Evolutionary conservation across 73 alveolate species (phyloP).

Genomic region (Paramecium biaurelia): DNA sequence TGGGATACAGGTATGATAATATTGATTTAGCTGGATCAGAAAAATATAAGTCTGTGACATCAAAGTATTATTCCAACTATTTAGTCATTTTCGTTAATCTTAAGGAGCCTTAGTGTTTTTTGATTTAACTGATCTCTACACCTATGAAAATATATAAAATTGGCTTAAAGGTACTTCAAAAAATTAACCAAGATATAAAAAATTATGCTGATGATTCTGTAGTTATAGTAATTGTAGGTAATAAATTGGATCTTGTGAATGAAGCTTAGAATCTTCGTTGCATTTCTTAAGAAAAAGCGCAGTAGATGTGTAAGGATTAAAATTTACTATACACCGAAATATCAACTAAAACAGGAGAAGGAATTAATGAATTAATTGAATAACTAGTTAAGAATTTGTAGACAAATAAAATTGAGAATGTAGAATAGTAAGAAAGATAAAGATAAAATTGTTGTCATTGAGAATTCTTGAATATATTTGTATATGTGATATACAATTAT

Average conservation of each 20-base stretch:
- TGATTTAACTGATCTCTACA: slow-evolving; percentile 66
- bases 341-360: background rate
- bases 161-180: slow-evolving; percentile 68
- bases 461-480: background rate
- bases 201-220: slow-evolving; percentile 63
- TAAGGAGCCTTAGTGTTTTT: slow-evolving; percentile 73
- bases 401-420: background rate
- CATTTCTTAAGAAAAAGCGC: background rate
- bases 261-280: background rate
- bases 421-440: background rate
- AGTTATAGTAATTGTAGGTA: slow-evolving; percentile 71
- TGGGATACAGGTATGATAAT: slow-evolving; percentile 57
- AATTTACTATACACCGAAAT: background rate
- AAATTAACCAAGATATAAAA: background rate
- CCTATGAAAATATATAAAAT: slow-evolving; percentile 64
- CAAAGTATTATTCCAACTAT: background rate
- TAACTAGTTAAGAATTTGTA: background rate
- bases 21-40: slow-evolving; percentile 57
- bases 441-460: slow-evolving; percentile 15
- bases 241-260: slow-evolving; percentile 66
- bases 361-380: background rate
- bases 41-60: slow-evolving; percentile 51
- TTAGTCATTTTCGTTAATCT: slow-evolving; percentile 67
- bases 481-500: background rate
- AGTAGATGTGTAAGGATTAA: background rate